These are phyloP conservation scores for Mycotypha africana DNA, from an alignment of 371 early-diverging fungal genomes.

Conservation along the genomic window DNA sequence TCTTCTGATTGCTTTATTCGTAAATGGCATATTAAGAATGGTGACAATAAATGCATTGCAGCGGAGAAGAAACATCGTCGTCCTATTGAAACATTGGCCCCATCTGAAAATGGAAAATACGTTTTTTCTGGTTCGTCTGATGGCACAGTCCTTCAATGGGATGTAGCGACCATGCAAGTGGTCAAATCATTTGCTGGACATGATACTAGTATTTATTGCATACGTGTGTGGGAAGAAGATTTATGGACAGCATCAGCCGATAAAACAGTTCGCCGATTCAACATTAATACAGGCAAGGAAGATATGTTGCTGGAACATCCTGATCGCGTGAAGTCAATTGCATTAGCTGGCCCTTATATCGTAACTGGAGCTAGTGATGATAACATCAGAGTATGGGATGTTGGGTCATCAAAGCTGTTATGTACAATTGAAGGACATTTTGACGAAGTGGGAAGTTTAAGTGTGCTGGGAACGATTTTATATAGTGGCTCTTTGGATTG, in stretches of 20 bases:
- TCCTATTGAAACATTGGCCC: constrained; percentile 55
- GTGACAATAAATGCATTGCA: constrained; percentile 25
- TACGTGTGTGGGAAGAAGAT: constrained; percentile 46
- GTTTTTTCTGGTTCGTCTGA: constrained; percentile 69
- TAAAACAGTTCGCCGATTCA: constrained; percentile 64
- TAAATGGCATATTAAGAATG: constrained; percentile 56
- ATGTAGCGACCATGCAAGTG: constrained; percentile 32
- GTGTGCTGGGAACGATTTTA: constrained; percentile 45
- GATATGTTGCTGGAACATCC: constrained; percentile 72
- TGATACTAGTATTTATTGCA: constrained; percentile 65
- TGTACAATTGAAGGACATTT: constrained; percentile 71
- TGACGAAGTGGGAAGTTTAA: constrained; percentile 71
- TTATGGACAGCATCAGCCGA: constrained; percentile 81
- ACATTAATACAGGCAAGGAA: constrained; percentile 46
- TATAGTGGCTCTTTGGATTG: constrained; percentile 75
- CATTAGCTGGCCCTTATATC: constrained; percentile 57
- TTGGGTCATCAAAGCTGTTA: constrained; percentile 69
- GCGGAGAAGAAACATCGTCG: constrained; percentile 58
- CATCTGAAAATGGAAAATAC: constrained; percentile 37
- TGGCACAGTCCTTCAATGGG: constrained; percentile 67
- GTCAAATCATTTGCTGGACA: constrained; percentile 54
- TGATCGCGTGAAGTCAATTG: constrained; percentile 73
- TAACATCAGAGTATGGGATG: constrained; percentile 74
- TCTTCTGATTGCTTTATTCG: constrained; percentile 70
- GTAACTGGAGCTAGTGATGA: constrained; percentile 81